Base-by-base conservation (phyloP, 805 yeast genomes). In the Saccharomycopsis amapae region DNA sequence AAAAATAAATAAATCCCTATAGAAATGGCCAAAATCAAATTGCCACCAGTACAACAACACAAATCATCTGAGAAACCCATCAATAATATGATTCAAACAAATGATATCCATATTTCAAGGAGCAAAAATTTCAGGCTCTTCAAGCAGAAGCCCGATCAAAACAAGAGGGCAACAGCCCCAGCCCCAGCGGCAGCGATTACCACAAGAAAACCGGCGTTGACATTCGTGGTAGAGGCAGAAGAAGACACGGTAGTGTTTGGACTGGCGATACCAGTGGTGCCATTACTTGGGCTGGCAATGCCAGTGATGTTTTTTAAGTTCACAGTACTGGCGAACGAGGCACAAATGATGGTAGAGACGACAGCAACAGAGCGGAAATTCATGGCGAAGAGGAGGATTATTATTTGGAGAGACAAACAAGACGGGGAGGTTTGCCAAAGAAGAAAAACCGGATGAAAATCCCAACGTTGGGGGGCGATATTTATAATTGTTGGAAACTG, bases 301-400 rank as follows among this genome's bases (percentile, higher is more conserved):
- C 38, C 18, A 23, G 39, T 5, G 12, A 28, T 3, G 13, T 28
- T 41, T 17, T 13, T 10, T 17, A 10, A 10, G 26, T 19, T 35
- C 18, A 25, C 31, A 4, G 22, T 22, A 22, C 13, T 24, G 18
- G 58, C 56, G 33, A 59, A 57, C 28, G 56, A 46, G 38, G 51
- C 60, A 36, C 55, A 59, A 43, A 58, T 58, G 42, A 53, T 55
- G 44, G 56, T 48, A 36, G 62, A 52, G 43, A 59, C 49, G 49
- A 55, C 26, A 40, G 55, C 42, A 48, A 55, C 54, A 46, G n/a
- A n/a, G n/a, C n/a, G n/a, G n/a, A n/a, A n/a, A n/a, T n/a, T n/a
- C n/a, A n/a, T n/a, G n/a, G n/a, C n/a, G n/a, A n/a, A n/a, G n/a
- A n/a, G n/a, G n/a, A n/a, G n/a, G n/a, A n/a, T n/a, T n/a, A n/a